Base-by-base conservation (phyloP, 1,139 yeast genomes). In the Hyphopichia pseudoburtonii region DNA sequence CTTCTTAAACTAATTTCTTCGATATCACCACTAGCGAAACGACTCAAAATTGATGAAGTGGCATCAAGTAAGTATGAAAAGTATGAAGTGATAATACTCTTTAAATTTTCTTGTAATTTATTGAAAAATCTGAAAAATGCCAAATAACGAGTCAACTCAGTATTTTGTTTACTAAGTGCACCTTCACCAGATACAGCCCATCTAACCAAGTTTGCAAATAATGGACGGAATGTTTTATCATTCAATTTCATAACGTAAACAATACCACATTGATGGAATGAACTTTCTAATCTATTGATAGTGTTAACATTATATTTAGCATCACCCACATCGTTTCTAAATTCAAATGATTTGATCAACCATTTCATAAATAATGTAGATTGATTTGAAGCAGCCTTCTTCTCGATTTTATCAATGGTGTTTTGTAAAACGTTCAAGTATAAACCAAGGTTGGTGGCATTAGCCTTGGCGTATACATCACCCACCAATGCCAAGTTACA, bases 101-200 rank as follows among this genome's bases (percentile, higher is more conserved):
- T 86, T 60, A 92, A 71, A 54, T 77, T 82, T 49, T 86, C 92
- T 59, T 90, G 92, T 50, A 92, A 66, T 56, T 82, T 86, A 64
- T 82, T 85, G 70, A 86, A 84, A 61, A 92, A 89, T 60, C 84
- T 85, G 76, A 86, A 88, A 65, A 90, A 88, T 5, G 95, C 82
- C 34, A 77, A 66, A 40, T 78, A 66, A 53, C 90, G 72, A 30
- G 81, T 76, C 8, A 59, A 51, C 51, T 78, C 82, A 17, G 70
- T 59, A 37, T 74, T 70, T 12, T 63, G 56, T 3, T 57, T 51
- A 44, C 68, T 64, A 11, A 62, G 63, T 7, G 78, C 75, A 33
- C 86, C 88, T 57, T 85, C 92, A 38, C 89, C 95, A 44, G 79
- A 82, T 48, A 86, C 76, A 3, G 97, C 95, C 98, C 98, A 92